phyloP scores from a whole-genome alignment of 208 protist species.

The Leishmania braziliensis region DNA sequence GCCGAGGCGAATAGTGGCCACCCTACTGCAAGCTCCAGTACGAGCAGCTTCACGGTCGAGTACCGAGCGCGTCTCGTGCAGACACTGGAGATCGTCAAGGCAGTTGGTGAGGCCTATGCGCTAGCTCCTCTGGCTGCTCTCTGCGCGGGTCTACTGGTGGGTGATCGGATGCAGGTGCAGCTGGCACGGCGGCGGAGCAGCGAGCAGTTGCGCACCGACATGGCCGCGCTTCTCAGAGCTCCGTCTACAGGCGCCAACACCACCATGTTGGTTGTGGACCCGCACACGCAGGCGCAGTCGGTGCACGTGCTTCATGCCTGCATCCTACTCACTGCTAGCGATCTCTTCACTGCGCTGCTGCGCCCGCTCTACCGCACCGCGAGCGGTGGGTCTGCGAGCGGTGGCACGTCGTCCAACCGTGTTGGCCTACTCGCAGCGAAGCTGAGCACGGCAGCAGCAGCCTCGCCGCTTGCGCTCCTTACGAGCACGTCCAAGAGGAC shows the following conservation, averaged over 20 bases:
- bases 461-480: constrained; percentile 20
- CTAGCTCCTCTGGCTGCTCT: constrained; percentile 48
- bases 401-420: constrained; percentile 32
- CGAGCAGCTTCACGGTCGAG: constrained; percentile 18
- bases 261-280: constrained; percentile 83
- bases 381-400: constrained; percentile 3
- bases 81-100: constrained; percentile 39
- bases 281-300: constrained; percentile 71
- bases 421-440: constrained; percentile 70
- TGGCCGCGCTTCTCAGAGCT: constrained; percentile 46
- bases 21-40: not conserved
- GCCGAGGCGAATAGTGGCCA: not conserved
- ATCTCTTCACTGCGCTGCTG: constrained; percentile 78
- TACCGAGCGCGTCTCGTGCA: constrained; percentile 24
- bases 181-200: constrained; percentile 43
- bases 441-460: constrained; percentile 32
- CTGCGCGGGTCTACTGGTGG: constrained; percentile 49
- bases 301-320: constrained; percentile 64
- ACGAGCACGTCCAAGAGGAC: constrained; percentile 47
- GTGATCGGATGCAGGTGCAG: constrained; percentile 40
- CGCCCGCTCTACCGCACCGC: constrained; percentile 56
- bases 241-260: constrained; percentile 39
- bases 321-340: constrained; percentile 59
- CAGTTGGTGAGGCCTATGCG: constrained; percentile 50
- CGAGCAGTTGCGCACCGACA: constrained; percentile 51